A percentile compares a stretch with the other conserved stretches of the same genome.
Conservation (phyloP, 2,329 filamentous ascomycete species). For the Colletotrichum gloeosporioides region DNA sequence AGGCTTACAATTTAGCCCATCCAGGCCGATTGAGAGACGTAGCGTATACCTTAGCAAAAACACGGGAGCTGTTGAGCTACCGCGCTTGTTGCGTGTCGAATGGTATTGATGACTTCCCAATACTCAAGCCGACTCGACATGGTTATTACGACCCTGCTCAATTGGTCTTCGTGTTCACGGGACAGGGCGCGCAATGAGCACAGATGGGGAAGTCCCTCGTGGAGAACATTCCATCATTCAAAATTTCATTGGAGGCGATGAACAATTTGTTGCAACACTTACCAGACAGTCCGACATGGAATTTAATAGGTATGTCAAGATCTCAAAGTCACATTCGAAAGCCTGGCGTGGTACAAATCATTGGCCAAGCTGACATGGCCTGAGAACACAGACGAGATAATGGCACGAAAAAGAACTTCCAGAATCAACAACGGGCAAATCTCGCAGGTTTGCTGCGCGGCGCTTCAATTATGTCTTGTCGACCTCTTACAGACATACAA, state of each 20-base stretch:
- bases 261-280: conserved; percentile 2
- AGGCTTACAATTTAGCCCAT: conserved; percentile 24
- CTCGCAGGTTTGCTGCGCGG: conserved; percentile 33
- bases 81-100: conserved; percentile 26
- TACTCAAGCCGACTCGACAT: conserved; percentile 24
- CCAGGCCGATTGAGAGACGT: conserved; percentile 23
- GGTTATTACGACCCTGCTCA: conserved; percentile 25
- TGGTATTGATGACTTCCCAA: not conserved
- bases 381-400: not conserved
- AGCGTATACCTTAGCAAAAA: conserved; percentile 33
- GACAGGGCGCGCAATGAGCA: conserved; percentile 23
- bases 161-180: conserved; percentile 23
- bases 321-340: not conserved
- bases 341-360: conserved; percentile 14
- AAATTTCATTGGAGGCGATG: conserved; percentile 5
- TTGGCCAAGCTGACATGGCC: conserved; percentile 24
- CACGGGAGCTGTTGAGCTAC: conserved; percentile 30
- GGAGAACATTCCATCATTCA: not conserved
- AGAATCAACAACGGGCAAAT: conserved; percentile 10
- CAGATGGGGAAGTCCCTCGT: conserved; percentile 19
- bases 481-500: conserved; percentile 37
- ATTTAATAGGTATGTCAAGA: conserved; percentile 19
- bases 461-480: conserved; percentile 44
- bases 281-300: not conserved
- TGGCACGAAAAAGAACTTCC: not conserved